These are phyloP conservation scores for Saccharomycopsis lassenensis DNA, from an alignment of 805 yeast species.

Conservation along the genomic window DNA sequence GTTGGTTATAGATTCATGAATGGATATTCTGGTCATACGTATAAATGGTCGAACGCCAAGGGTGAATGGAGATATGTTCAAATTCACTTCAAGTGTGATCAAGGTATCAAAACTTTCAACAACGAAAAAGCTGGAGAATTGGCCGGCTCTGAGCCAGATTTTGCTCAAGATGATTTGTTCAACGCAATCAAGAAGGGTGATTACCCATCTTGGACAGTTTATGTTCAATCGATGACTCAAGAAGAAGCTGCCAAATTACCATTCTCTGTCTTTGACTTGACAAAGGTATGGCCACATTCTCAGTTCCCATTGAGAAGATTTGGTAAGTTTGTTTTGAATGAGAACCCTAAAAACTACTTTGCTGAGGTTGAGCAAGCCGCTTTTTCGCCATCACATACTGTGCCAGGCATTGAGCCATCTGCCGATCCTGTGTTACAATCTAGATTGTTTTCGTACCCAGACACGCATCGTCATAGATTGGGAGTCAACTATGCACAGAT, in stretches of 20 bases:
- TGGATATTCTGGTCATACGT: conserved; percentile 79
- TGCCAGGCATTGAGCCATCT: conserved; percentile 72
- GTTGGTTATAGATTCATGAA: conserved; percentile 65
- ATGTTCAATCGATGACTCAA: conserved; percentile 77
- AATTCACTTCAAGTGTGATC: conserved; percentile 61
- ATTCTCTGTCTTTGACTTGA: conserved; percentile 80
- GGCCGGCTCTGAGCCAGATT: conserved; percentile 74
- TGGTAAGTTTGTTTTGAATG: conserved; percentile 69
- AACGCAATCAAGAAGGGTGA: conserved; percentile 70
- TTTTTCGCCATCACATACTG: conserved; percentile 76
- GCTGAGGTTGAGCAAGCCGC: conserved; percentile 86
- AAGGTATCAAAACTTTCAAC: conserved; percentile 41
- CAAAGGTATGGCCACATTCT: conserved; percentile 86
- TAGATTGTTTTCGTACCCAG: conserved; percentile 73
- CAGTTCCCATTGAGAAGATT: conserved; percentile 80
- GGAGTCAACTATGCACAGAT: conserved; percentile 67
- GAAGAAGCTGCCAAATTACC: conserved; percentile 65
- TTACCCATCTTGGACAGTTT: conserved; percentile 74
- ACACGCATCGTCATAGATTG: conserved; percentile 76
- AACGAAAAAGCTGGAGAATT: conserved; percentile 59
- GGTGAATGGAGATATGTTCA: conserved; percentile 75
- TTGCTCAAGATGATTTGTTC: conserved; percentile 70
- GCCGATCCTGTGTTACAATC: conserved; percentile 81
- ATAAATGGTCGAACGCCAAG: conserved; percentile 65
- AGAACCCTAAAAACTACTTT: conserved; percentile 77